Percentiles rank a stretch among this genome's conserved stretches.
These are phyloP conservation scores for Ilex paraguariensis DNA, from an alignment of 305 asterid species.

Conservation along the genomic window DNA sequence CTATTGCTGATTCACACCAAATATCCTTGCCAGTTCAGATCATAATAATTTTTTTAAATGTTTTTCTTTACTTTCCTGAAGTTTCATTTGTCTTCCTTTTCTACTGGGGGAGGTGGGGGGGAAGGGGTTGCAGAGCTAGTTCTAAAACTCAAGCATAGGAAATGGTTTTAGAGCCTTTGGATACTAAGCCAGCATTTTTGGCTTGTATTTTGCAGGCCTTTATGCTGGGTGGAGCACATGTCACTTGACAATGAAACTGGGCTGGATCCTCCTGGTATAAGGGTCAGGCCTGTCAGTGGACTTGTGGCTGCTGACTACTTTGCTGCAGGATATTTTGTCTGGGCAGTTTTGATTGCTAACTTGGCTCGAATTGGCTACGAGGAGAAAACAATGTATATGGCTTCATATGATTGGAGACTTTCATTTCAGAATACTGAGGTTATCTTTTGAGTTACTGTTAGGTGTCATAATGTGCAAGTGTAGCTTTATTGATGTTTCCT, in stretches of 20 bases:
- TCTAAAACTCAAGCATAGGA: too few species aligned
- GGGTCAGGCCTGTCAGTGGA: slow-evolving; percentile 89
- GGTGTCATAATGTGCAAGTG: too few species aligned
- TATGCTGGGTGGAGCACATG: slow-evolving; percentile 98
- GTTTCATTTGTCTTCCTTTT: too few species aligned
- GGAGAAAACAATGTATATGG: slow-evolving; percentile 97
- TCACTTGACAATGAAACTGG: slow-evolving; percentile 92
- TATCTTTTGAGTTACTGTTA: neutral
- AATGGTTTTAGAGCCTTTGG: too few species aligned
- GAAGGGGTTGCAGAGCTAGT: too few species aligned
- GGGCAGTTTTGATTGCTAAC: slow-evolving; percentile 94
- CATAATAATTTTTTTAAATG: too few species aligned
- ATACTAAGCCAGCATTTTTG: neutral
- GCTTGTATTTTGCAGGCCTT: slow-evolving; percentile 51
- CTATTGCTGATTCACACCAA: too few species aligned
- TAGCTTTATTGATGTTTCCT: too few species aligned
- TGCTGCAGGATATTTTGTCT: slow-evolving; percentile 93
- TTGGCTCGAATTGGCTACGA: slow-evolving; percentile 93
- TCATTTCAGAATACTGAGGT: slow-evolving; percentile 98
- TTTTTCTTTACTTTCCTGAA: too few species aligned
- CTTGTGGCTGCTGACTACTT: slow-evolving; percentile 98
- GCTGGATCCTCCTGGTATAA: slow-evolving; percentile 76
- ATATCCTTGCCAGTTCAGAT: too few species aligned
- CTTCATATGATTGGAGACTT: slow-evolving; percentile 97
- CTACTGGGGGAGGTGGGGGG: too few species aligned